These are phyloP conservation scores for Pestalotiopsis fici DNA, from an alignment of 2,329 filamentous ascomycete genomes.

Conservation along the genomic window DNA sequence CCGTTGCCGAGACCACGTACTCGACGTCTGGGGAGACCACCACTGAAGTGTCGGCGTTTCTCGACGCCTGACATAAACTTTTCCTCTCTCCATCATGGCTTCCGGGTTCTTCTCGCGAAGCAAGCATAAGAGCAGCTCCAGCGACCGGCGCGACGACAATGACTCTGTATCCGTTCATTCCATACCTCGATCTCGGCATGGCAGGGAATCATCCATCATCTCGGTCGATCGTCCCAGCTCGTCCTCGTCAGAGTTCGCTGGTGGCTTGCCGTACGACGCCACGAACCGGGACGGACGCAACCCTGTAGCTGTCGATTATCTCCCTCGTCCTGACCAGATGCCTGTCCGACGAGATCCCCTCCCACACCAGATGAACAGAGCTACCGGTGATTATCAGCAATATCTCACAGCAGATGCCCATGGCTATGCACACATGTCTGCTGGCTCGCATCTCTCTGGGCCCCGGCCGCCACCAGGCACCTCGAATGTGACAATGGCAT, in stretches of 20 bases:
- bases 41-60: slow-evolving; percentile 25
- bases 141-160: slow-evolving; percentile 64
- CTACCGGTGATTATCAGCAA: slow-evolving; percentile 80
- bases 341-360: slow-evolving; percentile 69
- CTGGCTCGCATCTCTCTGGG: slow-evolving; percentile 59
- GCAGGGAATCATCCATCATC: slow-evolving; percentile 69
- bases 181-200: slow-evolving; percentile 58
- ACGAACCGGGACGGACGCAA: slow-evolving; percentile 65
- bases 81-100: slow-evolving; percentile 66
- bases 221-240: slow-evolving; percentile 70
- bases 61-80: slow-evolving; percentile 17
- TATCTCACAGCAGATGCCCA: slow-evolving; percentile 74
- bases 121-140: slow-evolving; percentile 72
- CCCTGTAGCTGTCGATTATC: slow-evolving; percentile 72
- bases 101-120: slow-evolving; percentile 87
- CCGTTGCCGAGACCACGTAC: slow-evolving; percentile 8
- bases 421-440: slow-evolving; percentile 42
- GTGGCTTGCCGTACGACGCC: slow-evolving; percentile 84
- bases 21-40: slow-evolving; percentile 15
- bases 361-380: slow-evolving; percentile 82
- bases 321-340: slow-evolving; percentile 67
- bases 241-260: slow-evolving; percentile 70
- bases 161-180: slow-evolving; percentile 54
- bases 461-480: slow-evolving; percentile 59
- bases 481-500: slow-evolving; percentile 70